Percentiles rank a stretch among this genome's conserved stretches.
Conservation (phyloP, 2,329 filamentous ascomycete species). For the Sporothrix phasma region DNA sequence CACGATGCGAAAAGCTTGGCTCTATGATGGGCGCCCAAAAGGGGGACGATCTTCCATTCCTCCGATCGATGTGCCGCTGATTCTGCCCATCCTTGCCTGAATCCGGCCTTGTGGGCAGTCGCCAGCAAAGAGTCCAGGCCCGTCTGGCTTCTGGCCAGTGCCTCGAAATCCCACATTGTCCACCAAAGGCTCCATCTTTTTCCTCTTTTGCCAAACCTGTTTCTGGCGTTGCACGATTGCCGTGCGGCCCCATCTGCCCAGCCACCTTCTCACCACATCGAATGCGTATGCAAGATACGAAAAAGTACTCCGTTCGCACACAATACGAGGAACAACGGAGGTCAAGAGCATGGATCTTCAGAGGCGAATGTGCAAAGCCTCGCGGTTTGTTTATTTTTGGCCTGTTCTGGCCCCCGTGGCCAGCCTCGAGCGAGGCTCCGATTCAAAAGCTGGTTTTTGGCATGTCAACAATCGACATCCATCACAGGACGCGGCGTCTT, state of each 20-base stretch:
- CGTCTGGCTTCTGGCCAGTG: background rate
- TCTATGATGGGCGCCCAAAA: background rate
- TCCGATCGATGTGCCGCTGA: background rate
- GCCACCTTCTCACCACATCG: background rate
- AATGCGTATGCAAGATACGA: background rate
- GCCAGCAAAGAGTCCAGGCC: background rate
- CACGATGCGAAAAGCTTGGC: constrained; percentile 9
- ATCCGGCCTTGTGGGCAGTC: background rate
- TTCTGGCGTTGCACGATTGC: constrained; percentile 3
- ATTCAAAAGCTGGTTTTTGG: background rate
- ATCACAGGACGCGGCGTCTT: too few relatives aligned
- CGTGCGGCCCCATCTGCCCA: background rate
- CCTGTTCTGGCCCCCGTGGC: background rate
- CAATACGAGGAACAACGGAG: background rate
- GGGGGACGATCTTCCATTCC: background rate
- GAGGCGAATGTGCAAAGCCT: background rate
- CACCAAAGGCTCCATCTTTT: background rate
- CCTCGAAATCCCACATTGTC: background rate
- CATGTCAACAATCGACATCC: background rate
- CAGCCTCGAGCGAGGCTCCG: too few relatives aligned
- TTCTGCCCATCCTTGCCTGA: constrained; percentile 1
- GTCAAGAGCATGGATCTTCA: background rate
- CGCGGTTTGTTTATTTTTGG: background rate
- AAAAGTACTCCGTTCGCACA: background rate
- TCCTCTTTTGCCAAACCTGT: constrained; percentile 1